phyloP scores from a whole-genome alignment of 257 asterid genomes.

The Misopates orontium region DNA sequence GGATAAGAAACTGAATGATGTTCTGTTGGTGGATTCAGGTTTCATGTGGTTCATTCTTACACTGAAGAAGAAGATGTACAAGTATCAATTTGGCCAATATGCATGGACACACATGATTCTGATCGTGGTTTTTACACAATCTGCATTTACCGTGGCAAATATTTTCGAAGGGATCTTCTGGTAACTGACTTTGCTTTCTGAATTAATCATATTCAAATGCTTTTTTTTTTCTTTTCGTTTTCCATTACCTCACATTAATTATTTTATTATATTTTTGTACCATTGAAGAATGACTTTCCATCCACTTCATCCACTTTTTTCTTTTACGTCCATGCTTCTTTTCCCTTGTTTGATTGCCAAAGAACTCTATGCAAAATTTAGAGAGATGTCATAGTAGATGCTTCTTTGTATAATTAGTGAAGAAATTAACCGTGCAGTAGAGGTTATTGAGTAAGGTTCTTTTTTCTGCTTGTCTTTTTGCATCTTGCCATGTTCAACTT shows the following conservation, averaged over 20 bases:
- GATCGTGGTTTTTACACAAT: constrained; percentile 73
- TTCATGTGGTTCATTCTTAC: constrained; percentile 91
- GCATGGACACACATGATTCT: constrained; percentile 92
- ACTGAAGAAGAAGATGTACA: constrained; percentile 85
- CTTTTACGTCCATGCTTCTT: no score
- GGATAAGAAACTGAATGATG: constrained; percentile 23
- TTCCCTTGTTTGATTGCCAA: neutral
- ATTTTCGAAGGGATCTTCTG: constrained; percentile 85
- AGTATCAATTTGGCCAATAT: constrained; percentile 87
- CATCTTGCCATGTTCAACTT: neutral
- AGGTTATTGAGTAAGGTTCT: neutral
- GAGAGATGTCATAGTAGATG: neutral
- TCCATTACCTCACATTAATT: neutral
- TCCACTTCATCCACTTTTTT: no score
- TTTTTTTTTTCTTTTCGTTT: constrained; percentile 9
- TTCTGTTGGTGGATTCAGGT: constrained; percentile 47
- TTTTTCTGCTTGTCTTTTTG: constrained; percentile 8
- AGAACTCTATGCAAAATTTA: neutral
- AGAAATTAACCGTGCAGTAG: neutral
- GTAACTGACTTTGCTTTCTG: constrained; percentile 35
- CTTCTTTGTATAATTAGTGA: neutral
- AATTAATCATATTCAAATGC: constrained; percentile 16
- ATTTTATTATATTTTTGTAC: neutral
- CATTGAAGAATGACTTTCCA: neutral
- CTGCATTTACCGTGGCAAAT: constrained; percentile 79